phyloP scores from a whole-genome alignment of 192 early-diverging fungal genomes.

The Coemansia sp. region DNA sequence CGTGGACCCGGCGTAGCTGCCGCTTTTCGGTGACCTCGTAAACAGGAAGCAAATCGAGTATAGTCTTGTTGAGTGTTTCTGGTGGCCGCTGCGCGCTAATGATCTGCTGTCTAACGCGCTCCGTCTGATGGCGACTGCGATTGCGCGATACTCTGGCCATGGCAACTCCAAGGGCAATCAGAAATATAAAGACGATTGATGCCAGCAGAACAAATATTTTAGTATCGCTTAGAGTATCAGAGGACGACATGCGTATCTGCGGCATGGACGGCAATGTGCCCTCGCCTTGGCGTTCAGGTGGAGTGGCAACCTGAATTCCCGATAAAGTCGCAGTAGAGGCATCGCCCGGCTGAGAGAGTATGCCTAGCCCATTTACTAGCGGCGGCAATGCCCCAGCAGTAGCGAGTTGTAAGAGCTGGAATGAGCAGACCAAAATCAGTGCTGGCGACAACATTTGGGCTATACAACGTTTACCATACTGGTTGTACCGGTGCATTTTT shows the following conservation, averaged over 20 bases:
- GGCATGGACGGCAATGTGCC: conserved; percentile 10
- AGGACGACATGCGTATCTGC: conserved; percentile 7
- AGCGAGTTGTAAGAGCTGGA: not conserved
- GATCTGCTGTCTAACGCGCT: conserved; percentile 25
- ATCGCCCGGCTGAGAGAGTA: not conserved
- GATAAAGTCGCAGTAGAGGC: not conserved
- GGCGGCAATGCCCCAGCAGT: not conserved
- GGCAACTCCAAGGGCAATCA: conserved; percentile 49
- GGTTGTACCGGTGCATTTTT: not conserved
- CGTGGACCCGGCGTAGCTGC: conserved; percentile 30
- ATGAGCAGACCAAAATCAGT: not conserved
- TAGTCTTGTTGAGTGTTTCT: conserved; percentile 48
- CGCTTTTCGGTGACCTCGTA: conserved; percentile 47
- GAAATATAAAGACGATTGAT: conserved; percentile 49
- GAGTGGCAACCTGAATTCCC: not conserved
- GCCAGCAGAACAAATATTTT: conserved; percentile 53
- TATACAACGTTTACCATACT: too few species aligned
- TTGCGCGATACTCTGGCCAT: conserved; percentile 49
- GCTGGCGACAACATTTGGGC: not conserved
- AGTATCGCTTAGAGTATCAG: conserved; percentile 51
- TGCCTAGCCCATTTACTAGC: not conserved
- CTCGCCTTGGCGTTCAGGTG: conserved; percentile 6
- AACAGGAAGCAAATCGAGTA: conserved; percentile 45
- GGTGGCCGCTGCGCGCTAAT: conserved; percentile 21
- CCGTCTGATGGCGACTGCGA: conserved; percentile 26